Evolutionary conservation across 768 basidiomycete species (phyloP), one percentile per base, ranked within the genome.

Genomic region (Tylopilus rubrobrunneus): DNA sequence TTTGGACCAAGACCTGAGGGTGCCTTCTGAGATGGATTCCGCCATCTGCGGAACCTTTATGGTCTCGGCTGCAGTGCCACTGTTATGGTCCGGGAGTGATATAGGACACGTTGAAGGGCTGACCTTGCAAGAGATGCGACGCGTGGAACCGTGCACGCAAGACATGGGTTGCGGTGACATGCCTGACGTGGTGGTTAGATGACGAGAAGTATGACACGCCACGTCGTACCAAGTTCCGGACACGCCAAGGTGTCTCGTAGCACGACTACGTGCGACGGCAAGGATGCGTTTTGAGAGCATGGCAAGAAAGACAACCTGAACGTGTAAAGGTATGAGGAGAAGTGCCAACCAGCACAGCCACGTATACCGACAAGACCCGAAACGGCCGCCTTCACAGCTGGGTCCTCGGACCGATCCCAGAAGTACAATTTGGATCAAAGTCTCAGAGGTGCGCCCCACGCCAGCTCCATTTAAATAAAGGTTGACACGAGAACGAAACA

Each of bases 11-110:
- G 89, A 78, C 75, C 94, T 97, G 48, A 99, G 78, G 5, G 96
- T 98, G 34, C 96, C 96, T 71, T 99, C 96, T 36, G 92, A 91
- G 73, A 98, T 98, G 56, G 95, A 98, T 70, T 98, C 95, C 27
- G 96, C 92, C 92, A 98, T 96, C 71, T 93, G 89, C 17, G 94
- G 94, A 37, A 98, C 94, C 75, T 96, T 92, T 59, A 98, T 82
- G 51, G 87, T 92, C 74, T 95, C 89, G 53, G 85, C 87, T 89
- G 57, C 53, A 23, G 29, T 9, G 11, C n/a, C 12, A 36, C 31
- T 19, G 48, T 65, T 34, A 68, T 53, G 45, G 34, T 47, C 56
- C 21, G 17, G 29, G 37, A 39, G 23, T 7, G 37, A 33, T n/a
- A 9, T 42, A 28, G 51, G 45, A 57, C 62, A 61, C 57, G 61